phyloP scores from a whole-genome alignment of 441 rosid species.

The Mallotus repandus region DNA sequence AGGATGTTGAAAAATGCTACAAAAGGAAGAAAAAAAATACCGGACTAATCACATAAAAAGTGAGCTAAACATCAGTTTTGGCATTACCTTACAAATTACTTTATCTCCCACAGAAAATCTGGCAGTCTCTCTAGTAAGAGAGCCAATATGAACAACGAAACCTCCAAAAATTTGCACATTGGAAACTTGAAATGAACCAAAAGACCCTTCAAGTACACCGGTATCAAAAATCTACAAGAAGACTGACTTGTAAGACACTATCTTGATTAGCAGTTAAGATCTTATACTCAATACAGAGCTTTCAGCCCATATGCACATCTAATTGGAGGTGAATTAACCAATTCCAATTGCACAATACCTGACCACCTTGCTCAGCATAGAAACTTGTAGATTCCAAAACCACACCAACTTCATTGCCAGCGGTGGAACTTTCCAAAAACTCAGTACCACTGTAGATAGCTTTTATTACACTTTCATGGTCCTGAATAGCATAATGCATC shows the following conservation, averaged over 20 bases:
- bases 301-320: neutral
- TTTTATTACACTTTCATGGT: constrained; percentile 62
- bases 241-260: constrained; percentile 9
- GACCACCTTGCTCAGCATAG: constrained; percentile 99
- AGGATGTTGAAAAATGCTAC: neutral
- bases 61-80: neutral
- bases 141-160: constrained; percentile 88
- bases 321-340: neutral
- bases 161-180: constrained; percentile 95
- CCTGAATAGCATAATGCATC: constrained; percentile 37
- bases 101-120: constrained; percentile 63
- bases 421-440: constrained; percentile 54
- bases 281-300: neutral
- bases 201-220: constrained; percentile 72
- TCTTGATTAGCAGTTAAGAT: neutral
- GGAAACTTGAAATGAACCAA: constrained; percentile 74
- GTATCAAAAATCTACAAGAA: constrained; percentile 87
- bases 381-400: constrained; percentile 80
- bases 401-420: constrained; percentile 65
- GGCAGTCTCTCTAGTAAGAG: constrained; percentile 42
- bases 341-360: constrained; percentile 50
- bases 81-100: constrained; percentile 76
- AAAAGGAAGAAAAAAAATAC: neutral
- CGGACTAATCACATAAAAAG: constrained; percentile 16
- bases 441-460: constrained; percentile 87